Evolutionary conservation across 2,329 filamentous ascomycete genomes (phyloP).

Genomic region (Zymoseptoria pseudotritici): DNA sequence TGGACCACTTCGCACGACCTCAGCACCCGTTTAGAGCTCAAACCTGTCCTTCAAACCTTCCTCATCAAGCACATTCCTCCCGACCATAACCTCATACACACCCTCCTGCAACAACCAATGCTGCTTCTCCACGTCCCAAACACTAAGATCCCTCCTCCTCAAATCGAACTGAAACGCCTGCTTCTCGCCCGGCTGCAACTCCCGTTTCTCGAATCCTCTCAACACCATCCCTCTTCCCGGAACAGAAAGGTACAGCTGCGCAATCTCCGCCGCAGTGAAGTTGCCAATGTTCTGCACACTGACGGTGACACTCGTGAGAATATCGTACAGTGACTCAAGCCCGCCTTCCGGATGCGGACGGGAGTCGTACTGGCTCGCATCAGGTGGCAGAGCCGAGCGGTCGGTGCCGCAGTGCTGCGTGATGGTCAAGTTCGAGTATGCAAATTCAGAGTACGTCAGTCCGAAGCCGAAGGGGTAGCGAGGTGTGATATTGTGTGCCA

Average conservation of each 20-base stretch:
- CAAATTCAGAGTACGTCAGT: slow-evolving; percentile 32
- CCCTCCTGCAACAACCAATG: slow-evolving; percentile 49
- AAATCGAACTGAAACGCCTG: slow-evolving; percentile 1
- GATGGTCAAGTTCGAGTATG: slow-evolving; percentile 26
- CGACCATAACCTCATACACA: slow-evolving; percentile 12
- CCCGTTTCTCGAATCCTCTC: slow-evolving; percentile 33
- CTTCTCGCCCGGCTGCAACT: slow-evolving; percentile 9
- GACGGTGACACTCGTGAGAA: slow-evolving; percentile 42
- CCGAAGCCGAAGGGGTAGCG: slow-evolving; percentile 32
- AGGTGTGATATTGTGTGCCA: slow-evolving; percentile 25
- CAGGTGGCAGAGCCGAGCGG: slow-evolving; percentile 13
- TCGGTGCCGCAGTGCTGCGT: slow-evolving; percentile 22
- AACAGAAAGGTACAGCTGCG: slow-evolving; percentile 39
- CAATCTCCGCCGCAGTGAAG: slow-evolving; percentile 45
- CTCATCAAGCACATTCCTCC: slow-evolving; percentile 2
- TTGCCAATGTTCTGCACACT: slow-evolving; percentile 46
- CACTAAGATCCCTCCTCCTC: slow-evolving; percentile 3
- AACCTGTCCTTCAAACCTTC: not conserved
- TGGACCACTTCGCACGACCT: too few relatives aligned
- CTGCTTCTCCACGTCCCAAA: slow-evolving; percentile 52
- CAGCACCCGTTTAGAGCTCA: not conserved
- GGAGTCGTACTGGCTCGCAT: slow-evolving; percentile 13
- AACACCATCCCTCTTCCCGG: slow-evolving; percentile 11
- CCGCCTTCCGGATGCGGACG: slow-evolving; percentile 25
- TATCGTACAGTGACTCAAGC: slow-evolving; percentile 39